phyloP scores from a whole-genome alignment of 2,329 filamentous ascomycete species.

The Neonectria ditissima region DNA sequence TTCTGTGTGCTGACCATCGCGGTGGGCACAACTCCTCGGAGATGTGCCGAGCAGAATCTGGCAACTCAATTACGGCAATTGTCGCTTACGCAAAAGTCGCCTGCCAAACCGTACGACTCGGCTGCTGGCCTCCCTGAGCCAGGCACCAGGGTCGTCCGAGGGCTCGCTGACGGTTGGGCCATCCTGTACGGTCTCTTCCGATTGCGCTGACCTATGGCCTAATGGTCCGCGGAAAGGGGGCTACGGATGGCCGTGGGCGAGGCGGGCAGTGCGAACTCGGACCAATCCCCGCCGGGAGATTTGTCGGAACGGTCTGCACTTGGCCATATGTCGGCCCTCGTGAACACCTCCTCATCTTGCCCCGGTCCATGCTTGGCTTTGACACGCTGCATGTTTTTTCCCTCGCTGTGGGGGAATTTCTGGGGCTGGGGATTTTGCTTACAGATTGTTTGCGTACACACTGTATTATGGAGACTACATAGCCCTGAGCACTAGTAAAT shows the following conservation, averaged over 20 bases:
- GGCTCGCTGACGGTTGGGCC: neutral
- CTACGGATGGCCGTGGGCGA: conserved; percentile 6
- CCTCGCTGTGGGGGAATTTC: conserved; percentile 1
- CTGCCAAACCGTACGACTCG: conserved; percentile 42
- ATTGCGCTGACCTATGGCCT: conserved; percentile 43
- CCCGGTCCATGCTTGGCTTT: conserved; percentile 15
- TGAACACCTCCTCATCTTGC: conserved; percentile 2
- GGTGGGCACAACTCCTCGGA: conserved; percentile 34
- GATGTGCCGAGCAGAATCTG: conserved; percentile 32
- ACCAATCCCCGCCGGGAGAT: conserved; percentile 43
- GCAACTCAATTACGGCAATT: conserved; percentile 12
- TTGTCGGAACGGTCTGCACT: conserved; percentile 32
- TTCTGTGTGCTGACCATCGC: conserved; percentile 1
- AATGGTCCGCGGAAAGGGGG: conserved; percentile 26
- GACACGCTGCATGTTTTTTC: conserved; percentile 18
- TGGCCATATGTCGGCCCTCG: conserved; percentile 31
- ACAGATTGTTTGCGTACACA: neutral
- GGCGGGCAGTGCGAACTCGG: conserved; percentile 36
- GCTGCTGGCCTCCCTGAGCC: conserved; percentile 19
- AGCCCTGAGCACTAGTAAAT: neutral
- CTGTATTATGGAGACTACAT: no score
- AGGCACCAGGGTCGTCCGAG: conserved; percentile 11
- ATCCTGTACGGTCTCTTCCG: conserved; percentile 35
- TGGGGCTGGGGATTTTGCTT: neutral
- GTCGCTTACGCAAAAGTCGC: conserved; percentile 32